Conservation (phyloP, 1,139 yeast genomes). For the Blastobotrys persicus region DNA sequence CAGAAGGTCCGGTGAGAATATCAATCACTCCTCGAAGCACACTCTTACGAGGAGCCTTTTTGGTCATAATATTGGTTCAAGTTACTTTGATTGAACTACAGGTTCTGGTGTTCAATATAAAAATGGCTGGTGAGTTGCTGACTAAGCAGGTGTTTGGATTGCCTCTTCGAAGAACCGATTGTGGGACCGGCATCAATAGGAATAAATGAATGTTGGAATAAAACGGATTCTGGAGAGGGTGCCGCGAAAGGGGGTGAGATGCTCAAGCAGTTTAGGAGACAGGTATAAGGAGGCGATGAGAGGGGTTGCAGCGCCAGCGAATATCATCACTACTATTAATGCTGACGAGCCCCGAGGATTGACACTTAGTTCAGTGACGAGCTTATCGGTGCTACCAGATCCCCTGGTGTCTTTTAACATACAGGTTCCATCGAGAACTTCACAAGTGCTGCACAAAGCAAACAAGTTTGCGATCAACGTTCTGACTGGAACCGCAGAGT, state of each 20-base stretch:
- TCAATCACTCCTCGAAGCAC: constrained; percentile 8
- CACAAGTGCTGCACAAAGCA: constrained; percentile 56
- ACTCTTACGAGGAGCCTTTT: constrained; percentile 4
- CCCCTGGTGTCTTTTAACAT: constrained; percentile 79
- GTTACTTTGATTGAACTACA: not conserved
- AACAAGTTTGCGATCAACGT: constrained; percentile 69
- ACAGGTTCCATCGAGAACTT: constrained; percentile 78
- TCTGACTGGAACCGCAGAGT: constrained; percentile 53
- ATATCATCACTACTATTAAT: constrained; percentile 28
- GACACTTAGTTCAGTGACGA: constrained; percentile 78
- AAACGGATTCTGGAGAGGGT: not conserved
- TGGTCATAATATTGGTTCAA: not conserved
- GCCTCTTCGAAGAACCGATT: not conserved
- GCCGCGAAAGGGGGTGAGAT: not conserved
- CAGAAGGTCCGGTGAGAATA: not conserved
- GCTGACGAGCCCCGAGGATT: constrained; percentile 49
- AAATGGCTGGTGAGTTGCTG: not conserved
- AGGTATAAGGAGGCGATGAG: constrained; percentile 25
- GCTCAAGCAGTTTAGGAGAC: not conserved
- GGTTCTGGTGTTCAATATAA: not conserved
- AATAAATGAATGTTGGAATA: not conserved
- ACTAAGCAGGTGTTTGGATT: too few relatives aligned
- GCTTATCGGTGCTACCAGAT: constrained; percentile 67
- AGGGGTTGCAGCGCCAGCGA: constrained; percentile 29
- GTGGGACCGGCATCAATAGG: not conserved